Percentiles rank a stretch among this genome's conserved stretches.
Evolutionary conservation across 371 early-diverging fungal species (phyloP).

Genomic region (Zychaea mexicana): DNA sequence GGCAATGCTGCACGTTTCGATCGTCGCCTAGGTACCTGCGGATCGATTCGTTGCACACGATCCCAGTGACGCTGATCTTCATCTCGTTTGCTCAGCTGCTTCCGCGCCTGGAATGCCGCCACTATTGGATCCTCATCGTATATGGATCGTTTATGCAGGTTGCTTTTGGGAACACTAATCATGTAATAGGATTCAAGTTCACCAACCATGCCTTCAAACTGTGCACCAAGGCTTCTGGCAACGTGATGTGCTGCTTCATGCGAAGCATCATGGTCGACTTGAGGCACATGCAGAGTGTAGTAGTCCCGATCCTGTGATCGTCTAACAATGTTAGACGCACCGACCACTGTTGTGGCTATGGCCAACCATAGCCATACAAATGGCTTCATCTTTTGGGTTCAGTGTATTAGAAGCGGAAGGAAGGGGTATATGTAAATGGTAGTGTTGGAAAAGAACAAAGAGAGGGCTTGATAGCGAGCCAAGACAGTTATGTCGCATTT

Average conservation of each 20-base stretch:
- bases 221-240: slow-evolving; percentile 40
- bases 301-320: slow-evolving; percentile 37
- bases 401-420: too few relatives aligned
- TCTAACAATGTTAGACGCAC: slow-evolving; percentile 9
- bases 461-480: too few relatives aligned
- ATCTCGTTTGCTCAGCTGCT: slow-evolving; percentile 4
- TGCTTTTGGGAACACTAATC: slow-evolving; percentile 34
- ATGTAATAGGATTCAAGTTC: slow-evolving; percentile 62
- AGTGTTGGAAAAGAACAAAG: too few relatives aligned
- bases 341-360: not conserved
- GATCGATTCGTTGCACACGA: slow-evolving; percentile 22
- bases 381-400: slow-evolving; percentile 1
- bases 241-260: slow-evolving; percentile 25
- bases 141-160: slow-evolving; percentile 18
- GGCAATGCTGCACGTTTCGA: slow-evolving; percentile 22
- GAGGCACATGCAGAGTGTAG: slow-evolving; percentile 46
- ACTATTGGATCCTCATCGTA: slow-evolving; percentile 18
- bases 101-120: slow-evolving; percentile 18
- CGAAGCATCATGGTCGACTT: not conserved
- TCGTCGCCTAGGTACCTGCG: slow-evolving; percentile 21
- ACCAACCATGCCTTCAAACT: slow-evolving; percentile 62
- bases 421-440: too few relatives aligned
- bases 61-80: slow-evolving; percentile 3
- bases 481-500: too few relatives aligned
- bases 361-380: not conserved